Conservation (phyloP, 2,329 filamentous ascomycete genomes). For the Fusarium austroafricanum region DNA sequence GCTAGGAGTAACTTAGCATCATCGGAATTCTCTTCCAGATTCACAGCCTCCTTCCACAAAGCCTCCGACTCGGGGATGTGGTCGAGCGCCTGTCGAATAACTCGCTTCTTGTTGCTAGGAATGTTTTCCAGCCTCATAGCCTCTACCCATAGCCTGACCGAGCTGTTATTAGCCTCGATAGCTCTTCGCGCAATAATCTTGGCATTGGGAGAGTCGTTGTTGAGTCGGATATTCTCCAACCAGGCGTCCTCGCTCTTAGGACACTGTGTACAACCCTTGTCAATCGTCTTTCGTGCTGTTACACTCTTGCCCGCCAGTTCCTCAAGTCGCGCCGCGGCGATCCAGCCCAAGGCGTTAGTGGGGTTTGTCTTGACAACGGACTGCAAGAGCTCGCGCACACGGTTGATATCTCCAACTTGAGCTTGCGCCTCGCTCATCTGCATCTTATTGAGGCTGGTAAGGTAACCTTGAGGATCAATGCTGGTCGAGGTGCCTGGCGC, state of each 20-base stretch:
- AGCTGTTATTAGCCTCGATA: slow-evolving; percentile 90
- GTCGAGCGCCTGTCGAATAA: slow-evolving; percentile 90
- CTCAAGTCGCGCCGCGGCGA: slow-evolving; percentile 91
- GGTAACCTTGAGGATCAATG: slow-evolving; percentile 95
- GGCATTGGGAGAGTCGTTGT: slow-evolving; percentile 85
- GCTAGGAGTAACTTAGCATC: slow-evolving; percentile 90
- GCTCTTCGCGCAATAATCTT: slow-evolving; percentile 95
- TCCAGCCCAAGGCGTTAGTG: slow-evolving; percentile 94
- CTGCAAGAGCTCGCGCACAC: slow-evolving; percentile 90
- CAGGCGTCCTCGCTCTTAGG: slow-evolving; percentile 95
- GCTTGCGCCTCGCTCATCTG: slow-evolving; percentile 82
- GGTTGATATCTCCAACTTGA: slow-evolving; percentile 93
- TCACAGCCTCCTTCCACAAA: slow-evolving; percentile 98
- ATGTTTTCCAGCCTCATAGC: slow-evolving; percentile 93
- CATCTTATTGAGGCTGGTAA: slow-evolving; percentile 88
- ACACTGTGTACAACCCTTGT: slow-evolving; percentile 88
- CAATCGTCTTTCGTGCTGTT: slow-evolving; percentile 87
- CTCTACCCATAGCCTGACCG: slow-evolving; percentile 91
- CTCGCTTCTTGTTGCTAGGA: slow-evolving; percentile 86
- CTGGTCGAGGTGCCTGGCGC: slow-evolving; percentile 84
- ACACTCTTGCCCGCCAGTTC: slow-evolving; percentile 93
- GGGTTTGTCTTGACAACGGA: slow-evolving; percentile 98
- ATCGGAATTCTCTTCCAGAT: slow-evolving; percentile 88
- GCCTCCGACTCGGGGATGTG: slow-evolving; percentile 94
- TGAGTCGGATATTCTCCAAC: slow-evolving; percentile 94